Conservation (phyloP, 352 stramenopile genomes). For the Phytophthora litchii region DNA sequence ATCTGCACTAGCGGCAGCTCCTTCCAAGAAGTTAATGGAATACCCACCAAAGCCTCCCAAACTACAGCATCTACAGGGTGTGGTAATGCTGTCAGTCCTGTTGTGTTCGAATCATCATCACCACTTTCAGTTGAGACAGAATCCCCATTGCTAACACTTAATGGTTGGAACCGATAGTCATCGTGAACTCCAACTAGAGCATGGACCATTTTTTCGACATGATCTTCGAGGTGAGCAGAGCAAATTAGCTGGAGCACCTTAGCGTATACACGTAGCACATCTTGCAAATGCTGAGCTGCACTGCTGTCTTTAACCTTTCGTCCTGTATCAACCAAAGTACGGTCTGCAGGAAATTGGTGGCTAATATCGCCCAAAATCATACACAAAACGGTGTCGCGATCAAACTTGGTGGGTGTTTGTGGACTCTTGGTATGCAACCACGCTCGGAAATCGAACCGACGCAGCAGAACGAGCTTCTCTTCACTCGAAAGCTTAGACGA, state of each 20-base stretch:
- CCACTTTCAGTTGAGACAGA: constrained; percentile 8
- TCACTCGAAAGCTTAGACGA: constrained; percentile 71
- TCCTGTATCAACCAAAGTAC: constrained; percentile 24
- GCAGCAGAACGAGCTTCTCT: constrained; percentile 74
- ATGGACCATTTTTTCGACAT: constrained; percentile 83
- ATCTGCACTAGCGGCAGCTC: constrained; percentile 48
- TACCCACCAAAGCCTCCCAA: constrained; percentile 69
- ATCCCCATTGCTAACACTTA: constrained; percentile 19
- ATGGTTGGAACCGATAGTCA: constrained; percentile 75
- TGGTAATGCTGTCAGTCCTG: constrained; percentile 35
- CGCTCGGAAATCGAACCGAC: constrained; percentile 75
- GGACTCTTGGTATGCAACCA: constrained; percentile 72
- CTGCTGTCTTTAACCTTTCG: constrained; percentile 24
- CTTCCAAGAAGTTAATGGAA: constrained; percentile 57
- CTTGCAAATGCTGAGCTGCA: constrained; percentile 34
- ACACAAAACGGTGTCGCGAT: constrained; percentile 80
- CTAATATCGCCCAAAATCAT: constrained; percentile 81
- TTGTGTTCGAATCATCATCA: constrained; percentile 10
- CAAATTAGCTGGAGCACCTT: constrained; percentile 78
- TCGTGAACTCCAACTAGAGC: constrained; percentile 81
- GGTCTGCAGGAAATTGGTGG: constrained; percentile 57
- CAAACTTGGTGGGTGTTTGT: constrained; percentile 68
- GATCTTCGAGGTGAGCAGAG: constrained; percentile 67
- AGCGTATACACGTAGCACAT: constrained; percentile 76
- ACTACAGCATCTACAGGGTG: constrained; percentile 65